Base-by-base conservation (phyloP, 2,329 filamentous ascomycete genomes). In the Hypoxylon sp. region DNA sequence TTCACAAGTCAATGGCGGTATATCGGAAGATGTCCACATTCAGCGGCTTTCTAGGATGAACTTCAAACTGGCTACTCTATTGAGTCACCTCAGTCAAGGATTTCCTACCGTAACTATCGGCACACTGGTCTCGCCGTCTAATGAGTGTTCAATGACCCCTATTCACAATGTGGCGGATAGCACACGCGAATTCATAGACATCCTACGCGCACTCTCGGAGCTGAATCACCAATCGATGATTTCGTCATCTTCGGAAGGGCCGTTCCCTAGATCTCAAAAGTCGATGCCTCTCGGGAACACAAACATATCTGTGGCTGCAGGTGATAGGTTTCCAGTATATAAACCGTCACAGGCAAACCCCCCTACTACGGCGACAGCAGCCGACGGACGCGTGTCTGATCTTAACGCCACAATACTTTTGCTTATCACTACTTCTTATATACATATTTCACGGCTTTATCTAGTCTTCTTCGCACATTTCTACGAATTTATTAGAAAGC, bases 1-100 rank as follows among this genome's bases (percentile, higher is more conserved):
- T 25, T 2, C 17, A 7, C 57, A 61, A 56, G 33, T 56, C 27
- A 48, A 44, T n/a, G 31, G 20, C n/a, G n/a, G 33, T 14, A 57
- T 37, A 20, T 25, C 46, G 1, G 57, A 55, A 58, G 48, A 61
- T 31, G 40, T 37, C 20, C 50, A 57, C 46, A 46, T 50, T 8
- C 57, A 66, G 27, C 58, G 53, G 6, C 64, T 66, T n/a, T 61
- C 64, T 31, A 58, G 27, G 22, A 66, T 62, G 3, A 61, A 62
- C 25, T 58, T 54, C 25, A 22, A 54, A 14, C 33, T 62, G 17
- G 58, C 42, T 33, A 57, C 50, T 2, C 35, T 49, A 22, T 44
- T 68, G 6, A 25, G 42, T 30, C 42, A 27, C 27, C 33, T 68
- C 40, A 35, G 50, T 2, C 59, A 51, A 35, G 64, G 59, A 20